These are phyloP conservation scores for Epichloe uncinata DNA, from an alignment of 2,329 filamentous ascomycete genomes.

Conservation along the genomic window DNA sequence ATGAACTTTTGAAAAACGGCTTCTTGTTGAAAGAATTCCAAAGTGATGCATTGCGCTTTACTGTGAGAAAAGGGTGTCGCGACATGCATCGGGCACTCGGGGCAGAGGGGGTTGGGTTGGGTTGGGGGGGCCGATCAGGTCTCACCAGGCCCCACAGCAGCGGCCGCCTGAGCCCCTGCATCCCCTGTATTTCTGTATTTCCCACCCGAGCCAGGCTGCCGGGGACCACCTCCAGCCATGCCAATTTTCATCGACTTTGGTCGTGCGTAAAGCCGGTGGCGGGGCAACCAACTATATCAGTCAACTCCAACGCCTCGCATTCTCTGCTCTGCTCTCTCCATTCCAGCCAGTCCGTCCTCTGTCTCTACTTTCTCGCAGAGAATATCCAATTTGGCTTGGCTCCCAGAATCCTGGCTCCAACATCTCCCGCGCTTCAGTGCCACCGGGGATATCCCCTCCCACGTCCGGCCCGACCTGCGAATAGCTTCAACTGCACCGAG, in stretches of 20 bases:
- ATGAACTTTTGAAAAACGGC: too few relatives aligned
- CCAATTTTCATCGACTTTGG: slow-evolving; percentile 11
- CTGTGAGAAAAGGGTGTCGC: too few relatives aligned
- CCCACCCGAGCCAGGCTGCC: neutral
- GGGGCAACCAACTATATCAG: slow-evolving; percentile 33
- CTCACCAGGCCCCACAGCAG: too few relatives aligned
- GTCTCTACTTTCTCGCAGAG: neutral
- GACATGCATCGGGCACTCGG: too few relatives aligned
- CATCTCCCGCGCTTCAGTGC: neutral
- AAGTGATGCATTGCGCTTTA: too few relatives aligned
- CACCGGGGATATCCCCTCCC: too few relatives aligned
- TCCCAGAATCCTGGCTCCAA: neutral
- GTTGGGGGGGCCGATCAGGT: too few relatives aligned
- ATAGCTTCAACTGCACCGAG: neutral
- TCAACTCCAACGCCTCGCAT: neutral
- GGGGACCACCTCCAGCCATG: slow-evolving; percentile 17
- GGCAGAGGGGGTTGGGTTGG: too few relatives aligned
- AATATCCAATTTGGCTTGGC: neutral
- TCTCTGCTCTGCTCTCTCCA: neutral
- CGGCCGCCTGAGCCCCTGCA: too few relatives aligned
- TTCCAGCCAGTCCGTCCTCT: slow-evolving; percentile 6
- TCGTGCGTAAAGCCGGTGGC: slow-evolving; percentile 28
- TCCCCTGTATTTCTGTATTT: too few relatives aligned
- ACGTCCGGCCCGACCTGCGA: neutral
- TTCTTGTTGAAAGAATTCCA: too few relatives aligned